Base-by-base conservation (phyloP, 139 green algal genomes). In the Chlorella ohadii region DNA sequence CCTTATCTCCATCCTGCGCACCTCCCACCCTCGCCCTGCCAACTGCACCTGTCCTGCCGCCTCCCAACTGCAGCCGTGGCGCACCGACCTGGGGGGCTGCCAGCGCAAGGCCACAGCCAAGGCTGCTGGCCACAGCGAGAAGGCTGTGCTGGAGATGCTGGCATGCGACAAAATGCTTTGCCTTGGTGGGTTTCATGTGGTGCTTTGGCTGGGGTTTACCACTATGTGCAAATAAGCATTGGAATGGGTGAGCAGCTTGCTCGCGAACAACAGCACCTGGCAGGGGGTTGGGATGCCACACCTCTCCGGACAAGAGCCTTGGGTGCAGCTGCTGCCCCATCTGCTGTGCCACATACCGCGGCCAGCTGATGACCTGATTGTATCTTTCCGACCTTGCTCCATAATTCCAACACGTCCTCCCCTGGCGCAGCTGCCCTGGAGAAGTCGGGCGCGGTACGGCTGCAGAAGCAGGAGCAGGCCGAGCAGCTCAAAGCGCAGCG, bases 41-140 rank as follows among this genome's bases (percentile, higher is more conserved):
- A 16, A 27, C 36, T 4, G 5, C 44, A 1, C 44, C 72, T 65
- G 20, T 22, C 15, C 12, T 22, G 51, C 51, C 22, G 51, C 51
- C 51, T 9, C 51, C 2, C 16, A 22, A 6, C 28, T 39, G 75
- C 75, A 81, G 75, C 75, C 75, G 3, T 81, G 75, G 75, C 75
- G 75, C 2, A 41, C 34, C 22, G 75, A 81, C 36, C 75, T 81
- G 23, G 75, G 75, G 22, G 55, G 57, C 34, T 81, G 75, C 75
- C n/a, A 44, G 36, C 56, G 57, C 20, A 28, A 59, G 75, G 75
- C 57, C 17, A 61, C 75, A 7, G 55, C 27, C 25, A 36, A 34
- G 4, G 27, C 34, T 2, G 36, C 38, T 15, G 59, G 59, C 22
- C 75, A 72, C 36, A 70, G 12, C 19, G 75, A 81, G 57, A 22